These are phyloP conservation scores for Aureobasidium uvarum DNA, from an alignment of 2,329 filamentous ascomycete species.

Conservation along the genomic window DNA sequence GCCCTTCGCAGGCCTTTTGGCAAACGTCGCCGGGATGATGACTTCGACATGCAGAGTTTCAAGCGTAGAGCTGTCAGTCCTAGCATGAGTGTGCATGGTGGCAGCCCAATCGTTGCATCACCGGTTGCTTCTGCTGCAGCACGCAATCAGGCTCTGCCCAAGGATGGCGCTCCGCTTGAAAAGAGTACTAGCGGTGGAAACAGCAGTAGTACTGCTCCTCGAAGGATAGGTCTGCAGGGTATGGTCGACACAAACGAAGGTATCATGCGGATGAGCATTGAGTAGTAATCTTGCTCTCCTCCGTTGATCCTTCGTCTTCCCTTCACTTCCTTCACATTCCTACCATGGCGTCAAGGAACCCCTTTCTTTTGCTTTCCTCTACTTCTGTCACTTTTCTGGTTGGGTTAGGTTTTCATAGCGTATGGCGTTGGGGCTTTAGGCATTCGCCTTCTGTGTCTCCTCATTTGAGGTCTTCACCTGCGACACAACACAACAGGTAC, in stretches of 20 bases:
- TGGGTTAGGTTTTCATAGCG: slow-evolving; percentile 3
- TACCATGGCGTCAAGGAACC: not conserved
- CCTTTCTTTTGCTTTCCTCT: not conserved
- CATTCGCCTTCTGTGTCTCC: not conserved
- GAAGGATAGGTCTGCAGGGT: slow-evolving; percentile 74
- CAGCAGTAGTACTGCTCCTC: slow-evolving; percentile 13
- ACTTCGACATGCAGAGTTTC: slow-evolving; percentile 82
- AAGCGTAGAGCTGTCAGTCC: slow-evolving; percentile 91
- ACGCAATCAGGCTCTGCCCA: slow-evolving; percentile 50
- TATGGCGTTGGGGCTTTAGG: slow-evolving; percentile 11
- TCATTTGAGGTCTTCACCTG: not conserved
- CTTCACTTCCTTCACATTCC: not conserved
- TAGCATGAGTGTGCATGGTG: slow-evolving; percentile 77
- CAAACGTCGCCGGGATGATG: slow-evolving; percentile 85
- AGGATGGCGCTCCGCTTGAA: slow-evolving; percentile 45
- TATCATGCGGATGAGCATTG: slow-evolving; percentile 96
- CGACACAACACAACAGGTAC: not conserved
- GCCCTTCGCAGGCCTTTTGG: slow-evolving; percentile 34
- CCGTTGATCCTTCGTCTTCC: not conserved
- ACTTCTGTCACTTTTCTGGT: not conserved
- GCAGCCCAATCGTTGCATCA: slow-evolving; percentile 83
- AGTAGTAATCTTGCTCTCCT: slow-evolving; percentile 51
- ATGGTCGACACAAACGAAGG: slow-evolving; percentile 97
- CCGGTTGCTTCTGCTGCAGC: slow-evolving; percentile 49
- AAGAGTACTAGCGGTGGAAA: slow-evolving; percentile 28